Evolutionary conservation across 306 rosid genomes (phyloP).

Genomic region (Trichosanthes cucumerina): DNA sequence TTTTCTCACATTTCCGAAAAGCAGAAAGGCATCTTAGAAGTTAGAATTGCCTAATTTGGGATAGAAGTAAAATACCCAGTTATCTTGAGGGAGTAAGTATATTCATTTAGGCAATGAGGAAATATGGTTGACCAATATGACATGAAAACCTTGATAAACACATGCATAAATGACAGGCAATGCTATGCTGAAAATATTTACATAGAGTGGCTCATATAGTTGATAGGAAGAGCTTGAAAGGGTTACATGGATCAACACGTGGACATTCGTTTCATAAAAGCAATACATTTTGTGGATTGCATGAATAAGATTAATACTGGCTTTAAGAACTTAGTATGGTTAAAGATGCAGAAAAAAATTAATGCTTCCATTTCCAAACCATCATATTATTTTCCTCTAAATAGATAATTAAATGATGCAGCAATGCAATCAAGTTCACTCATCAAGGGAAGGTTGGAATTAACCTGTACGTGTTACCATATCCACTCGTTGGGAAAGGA

Average conservation of each 20-base stretch:
- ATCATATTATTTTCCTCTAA: background rate
- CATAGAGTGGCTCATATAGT: background rate
- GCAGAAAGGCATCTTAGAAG: background rate
- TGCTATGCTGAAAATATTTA: background rate
- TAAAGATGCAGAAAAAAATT: background rate
- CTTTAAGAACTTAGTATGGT: background rate
- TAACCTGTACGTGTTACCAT: slow-evolving; percentile 51
- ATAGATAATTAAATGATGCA: slow-evolving; percentile 25
- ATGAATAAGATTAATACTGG: background rate
- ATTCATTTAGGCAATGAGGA: background rate
- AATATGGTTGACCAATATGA: background rate
- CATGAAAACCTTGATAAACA: background rate
- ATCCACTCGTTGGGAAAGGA: slow-evolving; percentile 39
- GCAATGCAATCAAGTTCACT: slow-evolving; percentile 94
- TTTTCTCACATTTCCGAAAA: background rate
- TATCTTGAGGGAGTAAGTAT: background rate
- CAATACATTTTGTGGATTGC: background rate
- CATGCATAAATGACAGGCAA: background rate
- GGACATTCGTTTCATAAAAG: background rate
- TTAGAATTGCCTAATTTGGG: background rate
- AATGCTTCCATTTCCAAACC: background rate
- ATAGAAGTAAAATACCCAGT: background rate
- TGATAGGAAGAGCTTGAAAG: background rate
- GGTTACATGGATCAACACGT: background rate
- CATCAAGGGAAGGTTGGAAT: slow-evolving; percentile 90